A percentile compares a stretch with the other conserved stretches of the same genome.
Conservation (phyloP, 352 stramenopile species). For the Phytophthora fragariae region DNA sequence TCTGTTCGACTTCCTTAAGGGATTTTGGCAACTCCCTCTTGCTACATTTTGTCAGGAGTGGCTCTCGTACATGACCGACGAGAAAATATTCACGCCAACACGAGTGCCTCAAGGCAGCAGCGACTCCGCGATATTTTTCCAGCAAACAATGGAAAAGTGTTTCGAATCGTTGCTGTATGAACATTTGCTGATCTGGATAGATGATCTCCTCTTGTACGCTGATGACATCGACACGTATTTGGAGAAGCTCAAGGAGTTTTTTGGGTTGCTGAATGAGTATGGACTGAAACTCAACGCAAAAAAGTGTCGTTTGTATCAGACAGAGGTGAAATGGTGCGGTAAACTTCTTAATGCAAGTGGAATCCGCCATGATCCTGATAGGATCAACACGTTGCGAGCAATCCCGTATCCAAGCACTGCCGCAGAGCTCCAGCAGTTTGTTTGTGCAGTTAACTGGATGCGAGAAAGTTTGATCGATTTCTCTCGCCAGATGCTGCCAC, state of each 20-base stretch:
- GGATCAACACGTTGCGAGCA: neutral
- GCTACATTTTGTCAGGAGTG: slow-evolving; percentile 16
- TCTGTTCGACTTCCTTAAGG: slow-evolving; percentile 12
- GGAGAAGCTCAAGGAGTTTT: slow-evolving; percentile 25
- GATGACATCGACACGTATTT: slow-evolving; percentile 27
- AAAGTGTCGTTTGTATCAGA: slow-evolving; percentile 31
- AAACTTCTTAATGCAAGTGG: slow-evolving; percentile 4
- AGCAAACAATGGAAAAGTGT: slow-evolving; percentile 22
- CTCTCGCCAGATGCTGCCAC: neutral
- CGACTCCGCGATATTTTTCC: slow-evolving; percentile 3
- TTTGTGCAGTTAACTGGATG: slow-evolving; percentile 11
- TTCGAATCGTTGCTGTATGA: slow-evolving; percentile 10
- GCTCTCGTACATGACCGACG: slow-evolving; percentile 31
- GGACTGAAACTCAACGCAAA: slow-evolving; percentile 31
- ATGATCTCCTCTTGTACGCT: neutral
- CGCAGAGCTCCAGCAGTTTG: slow-evolving; percentile 3
- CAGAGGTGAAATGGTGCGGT: slow-evolving; percentile 30
- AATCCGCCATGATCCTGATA: neutral
- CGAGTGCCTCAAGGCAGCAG: slow-evolving; percentile 20
- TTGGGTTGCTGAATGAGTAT: slow-evolving; percentile 26
- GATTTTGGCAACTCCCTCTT: slow-evolving; percentile 11
- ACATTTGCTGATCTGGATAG: slow-evolving; percentile 19
- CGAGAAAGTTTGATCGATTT: slow-evolving; percentile 5
- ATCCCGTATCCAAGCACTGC: slow-evolving; percentile 1
- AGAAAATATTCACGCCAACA: slow-evolving; percentile 29